Conservation (phyloP, 169 alveolate genomes). For the Cryptosporidium baileyi region DNA sequence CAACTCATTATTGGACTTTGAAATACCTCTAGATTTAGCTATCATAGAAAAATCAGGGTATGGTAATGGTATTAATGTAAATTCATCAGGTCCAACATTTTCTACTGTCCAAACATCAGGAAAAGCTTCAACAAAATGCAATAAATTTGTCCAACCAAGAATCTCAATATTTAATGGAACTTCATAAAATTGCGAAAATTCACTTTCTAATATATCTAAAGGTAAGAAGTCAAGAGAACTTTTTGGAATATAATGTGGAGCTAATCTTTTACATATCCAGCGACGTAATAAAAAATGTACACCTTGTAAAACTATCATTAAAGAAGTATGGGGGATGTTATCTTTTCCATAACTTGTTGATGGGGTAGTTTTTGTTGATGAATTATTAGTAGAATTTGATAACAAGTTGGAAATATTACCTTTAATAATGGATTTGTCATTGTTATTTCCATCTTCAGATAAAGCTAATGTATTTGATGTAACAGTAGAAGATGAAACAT, state of each 20-base stretch:
- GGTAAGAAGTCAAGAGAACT: slow-evolving; percentile 63
- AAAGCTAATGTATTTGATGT: not conserved
- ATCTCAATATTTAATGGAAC: slow-evolving; percentile 46
- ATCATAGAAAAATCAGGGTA: slow-evolving; percentile 51
- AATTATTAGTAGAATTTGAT: not conserved
- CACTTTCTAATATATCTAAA: slow-evolving; percentile 40
- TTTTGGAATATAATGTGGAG: slow-evolving; percentile 41
- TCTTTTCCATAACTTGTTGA: not conserved
- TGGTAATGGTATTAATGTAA: slow-evolving; percentile 54
- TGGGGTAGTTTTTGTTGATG: not conserved
- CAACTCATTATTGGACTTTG: not conserved
- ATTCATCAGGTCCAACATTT: slow-evolving; percentile 68
- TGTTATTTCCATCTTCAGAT: not conserved
- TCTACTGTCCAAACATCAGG: slow-evolving; percentile 69
- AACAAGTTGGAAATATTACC: not conserved
- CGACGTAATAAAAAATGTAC: slow-evolving; percentile 54
- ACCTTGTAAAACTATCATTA: slow-evolving; percentile 61
- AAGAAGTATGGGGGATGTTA: slow-evolving; percentile 35
- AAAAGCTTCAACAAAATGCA: slow-evolving; percentile 64
- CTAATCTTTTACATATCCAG: slow-evolving; percentile 48
- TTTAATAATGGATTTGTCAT: not conserved
- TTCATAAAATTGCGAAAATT: slow-evolving; percentile 31
- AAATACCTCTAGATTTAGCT: slow-evolving; percentile 27
- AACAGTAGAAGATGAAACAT: not conserved
- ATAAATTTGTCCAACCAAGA: slow-evolving; percentile 62